These are phyloP conservation scores for Phaeodactylum tricornutum DNA, from an alignment of 108 stramenopile genomes.

Conservation along the genomic window DNA sequence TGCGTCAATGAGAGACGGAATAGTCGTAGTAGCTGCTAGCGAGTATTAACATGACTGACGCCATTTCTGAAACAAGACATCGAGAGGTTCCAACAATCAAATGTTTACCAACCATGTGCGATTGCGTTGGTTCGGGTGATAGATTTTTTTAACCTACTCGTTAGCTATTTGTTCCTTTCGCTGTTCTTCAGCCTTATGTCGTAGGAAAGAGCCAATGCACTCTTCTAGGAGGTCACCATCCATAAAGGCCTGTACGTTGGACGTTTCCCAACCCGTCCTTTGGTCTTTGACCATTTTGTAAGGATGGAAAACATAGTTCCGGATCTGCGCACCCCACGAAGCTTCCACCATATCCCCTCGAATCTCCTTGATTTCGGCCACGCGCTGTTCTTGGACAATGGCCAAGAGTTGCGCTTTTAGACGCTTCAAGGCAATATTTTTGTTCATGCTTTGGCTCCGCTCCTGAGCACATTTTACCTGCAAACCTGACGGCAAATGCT, in stretches of 20 bases:
- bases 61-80: too few relatives aligned
- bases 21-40: too few relatives aligned
- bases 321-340: constrained; percentile 92
- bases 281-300: constrained; percentile 97
- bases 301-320: constrained; percentile 96
- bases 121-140: too few relatives aligned
- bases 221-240: constrained; percentile 66
- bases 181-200: constrained; percentile 38
- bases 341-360: constrained; percentile 81
- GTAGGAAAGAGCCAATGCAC: constrained; percentile 55
- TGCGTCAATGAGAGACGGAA: too few relatives aligned
- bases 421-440: constrained; percentile 73
- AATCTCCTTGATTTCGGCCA: constrained; percentile 54
- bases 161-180: constrained; percentile 19
- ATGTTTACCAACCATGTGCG: too few relatives aligned
- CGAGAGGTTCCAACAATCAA: too few relatives aligned
- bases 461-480: constrained; percentile 90
- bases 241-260: constrained; percentile 69
- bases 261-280: constrained; percentile 80
- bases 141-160: neutral
- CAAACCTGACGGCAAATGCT: constrained; percentile 94
- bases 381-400: constrained; percentile 60
- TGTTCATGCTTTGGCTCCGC: constrained; percentile 87
- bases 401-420: constrained; percentile 79
- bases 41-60: too few relatives aligned